Conservation (phyloP, 306 rosid species). For the Comarum palustre region DNA sequence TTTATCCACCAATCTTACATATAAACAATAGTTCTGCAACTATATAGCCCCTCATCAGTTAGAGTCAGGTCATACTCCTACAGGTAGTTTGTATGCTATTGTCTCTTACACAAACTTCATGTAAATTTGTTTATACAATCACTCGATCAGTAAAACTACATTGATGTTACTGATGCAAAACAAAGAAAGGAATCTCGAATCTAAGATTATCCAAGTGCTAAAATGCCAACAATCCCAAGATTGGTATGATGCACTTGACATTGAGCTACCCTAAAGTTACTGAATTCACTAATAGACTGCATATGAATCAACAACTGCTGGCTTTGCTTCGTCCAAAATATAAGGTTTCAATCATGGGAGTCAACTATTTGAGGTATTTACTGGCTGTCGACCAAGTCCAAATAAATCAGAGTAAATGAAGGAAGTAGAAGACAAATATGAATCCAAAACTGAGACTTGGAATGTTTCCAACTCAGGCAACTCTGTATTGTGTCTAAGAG, state of each 20-base stretch:
- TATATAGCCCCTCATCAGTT: not conserved
- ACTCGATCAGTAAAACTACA: not conserved
- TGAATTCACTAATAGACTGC: not conserved
- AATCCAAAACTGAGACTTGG: not conserved
- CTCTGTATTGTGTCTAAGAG: not conserved
- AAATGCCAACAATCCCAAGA: not conserved
- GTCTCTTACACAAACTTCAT: not conserved
- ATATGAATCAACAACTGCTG: not conserved
- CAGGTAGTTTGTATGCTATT: not conserved
- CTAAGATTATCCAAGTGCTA: not conserved
- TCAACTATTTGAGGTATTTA: not conserved
- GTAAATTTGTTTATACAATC: not conserved
- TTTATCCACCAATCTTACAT: not conserved
- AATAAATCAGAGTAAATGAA: not conserved
- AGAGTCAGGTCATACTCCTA: not conserved
- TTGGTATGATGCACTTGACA: not conserved
- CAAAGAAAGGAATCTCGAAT: not conserved
- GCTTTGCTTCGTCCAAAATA: not conserved
- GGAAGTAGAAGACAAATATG: not conserved
- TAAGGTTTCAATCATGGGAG: not conserved
- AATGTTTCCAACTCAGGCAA: not conserved
- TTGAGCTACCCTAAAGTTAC: not conserved
- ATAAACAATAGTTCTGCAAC: not conserved
- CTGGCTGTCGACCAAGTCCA: not conserved
- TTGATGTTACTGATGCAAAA: not conserved